These are phyloP conservation scores for Grifola frondosa DNA, from an alignment of 1,284 basidiomycete species.

Conservation along the genomic window DNA sequence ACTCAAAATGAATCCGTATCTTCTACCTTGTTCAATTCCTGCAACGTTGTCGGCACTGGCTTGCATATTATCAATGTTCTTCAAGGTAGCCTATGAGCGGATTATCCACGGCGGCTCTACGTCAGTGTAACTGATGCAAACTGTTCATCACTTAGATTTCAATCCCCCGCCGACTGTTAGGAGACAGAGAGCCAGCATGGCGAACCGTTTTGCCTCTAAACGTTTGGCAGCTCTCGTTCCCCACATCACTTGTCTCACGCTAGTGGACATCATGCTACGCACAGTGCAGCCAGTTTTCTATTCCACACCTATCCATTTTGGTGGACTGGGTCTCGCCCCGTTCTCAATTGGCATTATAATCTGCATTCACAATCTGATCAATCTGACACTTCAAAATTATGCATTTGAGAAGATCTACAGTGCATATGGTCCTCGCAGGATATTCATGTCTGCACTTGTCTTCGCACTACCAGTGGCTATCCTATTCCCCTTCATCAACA, in stretches of 20 bases:
- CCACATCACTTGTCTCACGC: constrained; percentile 49
- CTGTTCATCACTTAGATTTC: no score
- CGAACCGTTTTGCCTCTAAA: no score
- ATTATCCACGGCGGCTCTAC: no score
- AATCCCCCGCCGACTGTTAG: no score
- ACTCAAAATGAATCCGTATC: constrained; percentile 71
- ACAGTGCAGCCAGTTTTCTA: constrained; percentile 62
- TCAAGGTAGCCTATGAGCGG: no score
- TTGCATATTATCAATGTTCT: constrained; percentile 54
- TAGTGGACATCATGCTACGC: constrained; percentile 54
- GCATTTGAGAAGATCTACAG: constrained; percentile 53
- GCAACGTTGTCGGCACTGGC: constrained; percentile 56
- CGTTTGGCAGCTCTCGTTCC: no score
- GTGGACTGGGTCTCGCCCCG: constrained; percentile 54
- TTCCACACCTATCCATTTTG: constrained; percentile 56
- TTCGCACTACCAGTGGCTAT: constrained; percentile 50
- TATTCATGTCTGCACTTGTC: constrained; percentile 50
- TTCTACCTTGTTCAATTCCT: constrained; percentile 68
- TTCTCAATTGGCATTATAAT: constrained; percentile 31
- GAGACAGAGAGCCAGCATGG: no score
- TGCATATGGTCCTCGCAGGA: constrained; percentile 47
- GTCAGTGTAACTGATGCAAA: no score
- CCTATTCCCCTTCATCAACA: constrained; percentile 55
- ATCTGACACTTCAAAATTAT: constrained; percentile 53
- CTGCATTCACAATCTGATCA: constrained; percentile 45